These are phyloP conservation scores for Alternaria sp. DNA, from an alignment of 2,329 filamentous ascomycete species.

Conservation along the genomic window DNA sequence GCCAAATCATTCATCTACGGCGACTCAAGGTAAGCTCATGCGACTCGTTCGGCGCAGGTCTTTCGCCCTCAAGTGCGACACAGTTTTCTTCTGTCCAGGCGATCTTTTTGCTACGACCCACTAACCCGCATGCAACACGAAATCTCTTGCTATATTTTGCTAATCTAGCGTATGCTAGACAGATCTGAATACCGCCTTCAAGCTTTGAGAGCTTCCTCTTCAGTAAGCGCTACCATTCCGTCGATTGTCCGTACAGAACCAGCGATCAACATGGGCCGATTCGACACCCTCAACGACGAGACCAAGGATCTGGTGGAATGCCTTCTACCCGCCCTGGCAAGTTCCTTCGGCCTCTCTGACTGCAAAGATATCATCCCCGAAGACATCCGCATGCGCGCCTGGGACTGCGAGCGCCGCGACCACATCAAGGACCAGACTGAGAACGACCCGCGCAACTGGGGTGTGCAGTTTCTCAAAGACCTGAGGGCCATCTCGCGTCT, in stretches of 20 bases:
- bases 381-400: slow-evolving; percentile 50
- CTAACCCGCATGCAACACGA: background rate
- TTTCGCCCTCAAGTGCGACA: background rate
- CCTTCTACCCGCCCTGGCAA: slow-evolving; percentile 43
- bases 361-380: slow-evolving; percentile 42
- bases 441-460: slow-evolving; percentile 50
- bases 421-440: slow-evolving; percentile 47
- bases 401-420: slow-evolving; percentile 48
- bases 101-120: background rate
- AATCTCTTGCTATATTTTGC: background rate
- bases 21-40: background rate
- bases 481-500: slow-evolving; percentile 45
- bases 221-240: background rate
- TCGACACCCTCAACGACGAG: slow-evolving; percentile 44
- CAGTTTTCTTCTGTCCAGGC: background rate
- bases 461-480: slow-evolving; percentile 49
- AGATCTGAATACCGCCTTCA: background rate
- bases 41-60: background rate
- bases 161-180: background rate
- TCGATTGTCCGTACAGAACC: too few relatives aligned
- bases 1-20: background rate
- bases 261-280: slow-evolving; percentile 41
- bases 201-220: background rate
- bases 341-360: slow-evolving; percentile 35
- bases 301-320: slow-evolving; percentile 45